Evolutionary conservation across 2,329 filamentous ascomycete species (phyloP).

Genomic region (Delphinella strobiligena): DNA sequence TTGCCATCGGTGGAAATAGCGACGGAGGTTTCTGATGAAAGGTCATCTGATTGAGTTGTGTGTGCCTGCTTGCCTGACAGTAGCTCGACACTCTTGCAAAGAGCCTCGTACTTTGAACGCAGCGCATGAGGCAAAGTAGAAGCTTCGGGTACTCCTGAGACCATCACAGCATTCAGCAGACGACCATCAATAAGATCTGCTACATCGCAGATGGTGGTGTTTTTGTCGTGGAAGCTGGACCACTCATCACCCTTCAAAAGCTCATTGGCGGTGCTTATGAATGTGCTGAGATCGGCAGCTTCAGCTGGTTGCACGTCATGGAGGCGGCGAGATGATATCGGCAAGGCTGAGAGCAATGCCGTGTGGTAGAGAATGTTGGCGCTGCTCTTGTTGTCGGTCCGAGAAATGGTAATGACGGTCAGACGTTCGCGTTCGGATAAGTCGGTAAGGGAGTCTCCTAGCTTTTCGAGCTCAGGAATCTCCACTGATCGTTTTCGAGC

Average conservation of each 20-base stretch:
- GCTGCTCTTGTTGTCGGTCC: slow-evolving; percentile 1
- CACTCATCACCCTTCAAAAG: slow-evolving; percentile 27
- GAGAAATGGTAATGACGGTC: slow-evolving; percentile 15
- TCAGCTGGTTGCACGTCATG: slow-evolving; percentile 8
- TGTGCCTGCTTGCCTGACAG: neutral
- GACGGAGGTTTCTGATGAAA: neutral
- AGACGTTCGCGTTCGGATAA: slow-evolving; percentile 17
- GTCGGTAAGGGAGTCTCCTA: slow-evolving; percentile 5
- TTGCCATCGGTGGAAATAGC: neutral
- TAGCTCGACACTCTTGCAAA: neutral
- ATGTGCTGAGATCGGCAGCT: slow-evolving; percentile 16
- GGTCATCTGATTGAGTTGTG: neutral
- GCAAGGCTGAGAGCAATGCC: slow-evolving; percentile 17
- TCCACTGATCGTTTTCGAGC: neutral
- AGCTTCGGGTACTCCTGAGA: neutral
- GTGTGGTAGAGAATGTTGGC: slow-evolving; percentile 16
- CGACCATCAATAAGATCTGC: slow-evolving; percentile 46
- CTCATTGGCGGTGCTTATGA: slow-evolving; percentile 24
- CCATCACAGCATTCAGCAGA: slow-evolving; percentile 23
- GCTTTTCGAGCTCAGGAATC: slow-evolving; percentile 9
- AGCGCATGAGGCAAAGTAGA: neutral
- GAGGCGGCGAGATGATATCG: slow-evolving; percentile 19
- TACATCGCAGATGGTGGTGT: slow-evolving; percentile 30
- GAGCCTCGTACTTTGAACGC: neutral
- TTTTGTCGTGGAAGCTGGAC: slow-evolving; percentile 17